phyloP scores from a whole-genome alignment of 805 yeast genomes.

The Sugiyamaella smithiae region DNA sequence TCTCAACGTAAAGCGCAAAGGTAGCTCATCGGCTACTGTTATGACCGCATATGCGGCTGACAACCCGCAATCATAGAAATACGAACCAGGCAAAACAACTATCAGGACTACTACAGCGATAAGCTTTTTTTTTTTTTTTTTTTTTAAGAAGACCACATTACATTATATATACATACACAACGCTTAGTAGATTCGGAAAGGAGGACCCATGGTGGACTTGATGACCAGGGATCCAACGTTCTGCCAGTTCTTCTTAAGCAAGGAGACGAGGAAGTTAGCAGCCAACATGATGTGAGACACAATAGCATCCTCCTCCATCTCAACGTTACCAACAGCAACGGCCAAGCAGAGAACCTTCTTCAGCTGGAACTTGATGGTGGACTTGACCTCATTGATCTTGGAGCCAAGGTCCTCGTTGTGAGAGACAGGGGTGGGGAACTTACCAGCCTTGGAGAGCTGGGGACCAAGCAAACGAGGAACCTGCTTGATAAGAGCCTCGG shows the following conservation, averaged over 20 bases:
- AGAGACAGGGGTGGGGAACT: constrained; percentile 99
- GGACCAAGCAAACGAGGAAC: constrained; percentile 99
- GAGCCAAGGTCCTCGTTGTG: constrained; percentile 97
- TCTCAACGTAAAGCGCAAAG: too few relatives aligned
- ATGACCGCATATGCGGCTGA: too few relatives aligned
- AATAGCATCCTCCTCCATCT: constrained; percentile 95
- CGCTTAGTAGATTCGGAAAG: constrained; percentile 95
- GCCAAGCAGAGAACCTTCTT: constrained; percentile 99
- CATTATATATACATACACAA: too few relatives aligned
- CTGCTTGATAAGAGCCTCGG: constrained; percentile 98
- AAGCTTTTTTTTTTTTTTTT: too few relatives aligned
- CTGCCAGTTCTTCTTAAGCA: constrained; percentile 99
- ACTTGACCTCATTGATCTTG: constrained; percentile 95
- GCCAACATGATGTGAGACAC: constrained; percentile 98
- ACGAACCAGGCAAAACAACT: too few relatives aligned
- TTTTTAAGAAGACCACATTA: too few relatives aligned
- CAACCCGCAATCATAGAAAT: too few relatives aligned
- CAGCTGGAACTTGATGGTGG: constrained; percentile 99
- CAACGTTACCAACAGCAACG: constrained; percentile 99
- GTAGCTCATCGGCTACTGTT: too few relatives aligned
- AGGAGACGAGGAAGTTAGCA: constrained; percentile 97
- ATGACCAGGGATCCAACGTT: constrained; percentile 98
- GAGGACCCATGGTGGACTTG: constrained; percentile 99
- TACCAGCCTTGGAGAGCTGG: constrained; percentile 99
- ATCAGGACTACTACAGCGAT: too few relatives aligned